Percentiles rank a stretch among this genome's conserved stretches.
These are phyloP conservation scores for Fusarium sp. DNA, from an alignment of 2,329 filamentous ascomycete species.

Conservation along the genomic window DNA sequence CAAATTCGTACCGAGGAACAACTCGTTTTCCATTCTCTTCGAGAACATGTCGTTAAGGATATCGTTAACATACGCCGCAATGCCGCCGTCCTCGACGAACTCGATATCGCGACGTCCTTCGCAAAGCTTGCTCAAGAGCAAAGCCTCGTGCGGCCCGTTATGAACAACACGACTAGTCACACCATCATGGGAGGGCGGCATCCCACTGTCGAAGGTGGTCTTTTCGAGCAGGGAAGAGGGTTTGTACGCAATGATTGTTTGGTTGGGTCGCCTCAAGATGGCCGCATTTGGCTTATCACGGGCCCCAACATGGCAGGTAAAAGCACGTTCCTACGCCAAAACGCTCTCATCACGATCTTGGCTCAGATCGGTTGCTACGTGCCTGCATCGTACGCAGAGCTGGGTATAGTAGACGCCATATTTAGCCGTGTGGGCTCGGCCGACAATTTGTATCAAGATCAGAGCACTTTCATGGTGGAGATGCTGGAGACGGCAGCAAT, in stretches of 20 bases:
- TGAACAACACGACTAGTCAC: slow-evolving; percentile 74
- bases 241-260: slow-evolving; percentile 91
- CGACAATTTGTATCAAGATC: slow-evolving; percentile 92
- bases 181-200: slow-evolving; percentile 88
- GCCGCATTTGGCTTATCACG: slow-evolving; percentile 74
- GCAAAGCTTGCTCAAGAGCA: slow-evolving; percentile 82
- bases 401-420: slow-evolving; percentile 94
- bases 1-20: slow-evolving; percentile 88
- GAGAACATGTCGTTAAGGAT: slow-evolving; percentile 80
- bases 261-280: slow-evolving; percentile 74
- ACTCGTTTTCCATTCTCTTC: slow-evolving; percentile 78
- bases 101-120: slow-evolving; percentile 90
- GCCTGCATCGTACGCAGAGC: slow-evolving; percentile 83
- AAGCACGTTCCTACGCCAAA: slow-evolving; percentile 94
- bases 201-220: slow-evolving; percentile 87
- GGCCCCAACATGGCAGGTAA: slow-evolving; percentile 99
- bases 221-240: slow-evolving; percentile 80
- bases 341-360: slow-evolving; percentile 91
- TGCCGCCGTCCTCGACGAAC: slow-evolving; percentile 89
- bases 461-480: slow-evolving; percentile 99
- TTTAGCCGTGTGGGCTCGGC: slow-evolving; percentile 94
- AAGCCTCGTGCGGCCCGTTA: slow-evolving; percentile 75
- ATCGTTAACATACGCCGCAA: slow-evolving; percentile 89
- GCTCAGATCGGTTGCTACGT: slow-evolving; percentile 95
- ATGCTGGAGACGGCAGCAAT: slow-evolving; percentile 98